Evolutionary conservation across 257 asterid genomes (phyloP).

Genomic region (Capsicum chinense): DNA sequence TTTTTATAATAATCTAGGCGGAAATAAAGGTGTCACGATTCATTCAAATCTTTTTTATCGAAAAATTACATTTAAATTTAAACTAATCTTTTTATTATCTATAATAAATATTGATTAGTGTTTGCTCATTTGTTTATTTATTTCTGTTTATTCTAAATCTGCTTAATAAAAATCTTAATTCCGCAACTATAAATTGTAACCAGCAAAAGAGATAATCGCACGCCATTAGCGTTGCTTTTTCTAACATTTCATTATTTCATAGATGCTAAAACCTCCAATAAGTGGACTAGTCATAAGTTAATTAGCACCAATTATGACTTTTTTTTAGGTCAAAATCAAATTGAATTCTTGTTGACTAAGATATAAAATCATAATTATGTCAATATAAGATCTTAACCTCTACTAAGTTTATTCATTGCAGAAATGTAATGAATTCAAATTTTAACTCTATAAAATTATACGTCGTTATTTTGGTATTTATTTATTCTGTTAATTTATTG

Average conservation of each 20-base stretch:
- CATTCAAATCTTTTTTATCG: no score
- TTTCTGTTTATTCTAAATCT: neutral
- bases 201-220: neutral
- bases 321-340: conserved; percentile 13
- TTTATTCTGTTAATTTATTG: neutral
- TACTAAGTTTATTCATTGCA: neutral
- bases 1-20: no score
- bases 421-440: neutral
- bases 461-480: neutral
- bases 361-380: conserved; percentile 3
- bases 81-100: neutral
- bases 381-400: neutral
- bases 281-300: neutral
- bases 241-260: neutral
- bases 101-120: neutral
- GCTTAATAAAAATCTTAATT: neutral
- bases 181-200: neutral
- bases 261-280: neutral
- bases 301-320: neutral
- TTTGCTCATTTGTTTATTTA: neutral
- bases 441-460: neutral
- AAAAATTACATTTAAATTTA: no score
- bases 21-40: no score
- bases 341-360: neutral
- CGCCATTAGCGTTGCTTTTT: neutral